phyloP scores from a whole-genome alignment of 148 eudicot species.

The Silene uniflora region DNA sequence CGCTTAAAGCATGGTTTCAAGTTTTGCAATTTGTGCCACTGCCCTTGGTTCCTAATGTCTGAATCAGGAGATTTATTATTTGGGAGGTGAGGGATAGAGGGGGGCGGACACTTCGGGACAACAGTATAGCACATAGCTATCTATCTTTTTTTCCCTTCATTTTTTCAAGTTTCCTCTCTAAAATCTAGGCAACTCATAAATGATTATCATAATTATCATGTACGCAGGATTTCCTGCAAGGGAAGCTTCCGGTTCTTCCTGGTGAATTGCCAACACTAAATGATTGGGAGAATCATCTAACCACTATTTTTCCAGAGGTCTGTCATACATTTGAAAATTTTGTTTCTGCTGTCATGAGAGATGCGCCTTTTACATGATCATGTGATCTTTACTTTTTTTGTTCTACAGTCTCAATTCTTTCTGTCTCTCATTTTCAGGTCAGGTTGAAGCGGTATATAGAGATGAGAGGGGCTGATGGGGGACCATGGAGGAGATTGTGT shows the following conservation, averaged over 20 bases:
- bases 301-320: conserved; percentile 98
- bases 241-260: conserved; percentile 84
- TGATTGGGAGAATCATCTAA: conserved; percentile 99
- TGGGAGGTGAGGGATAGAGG: background rate
- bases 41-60: background rate
- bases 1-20: conserved; percentile 13
- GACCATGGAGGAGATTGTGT: conserved; percentile 96
- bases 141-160: background rate
- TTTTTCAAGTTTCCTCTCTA: background rate
- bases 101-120: background rate
- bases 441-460: conserved; percentile 94
- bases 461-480: conserved; percentile 99
- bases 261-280: conserved; percentile 83
- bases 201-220: conserved; percentile 9
- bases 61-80: background rate
- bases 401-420: conserved; percentile 9
- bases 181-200: background rate
- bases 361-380: background rate
- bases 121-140: background rate
- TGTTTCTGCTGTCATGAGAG: background rate
- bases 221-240: conserved; percentile 81
- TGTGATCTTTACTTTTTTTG: background rate
- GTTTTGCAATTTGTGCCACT: conserved; percentile 6
- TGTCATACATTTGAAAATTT: conserved; percentile 15
- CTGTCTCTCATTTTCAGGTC: conserved; percentile 51